A percentile compares a stretch with the other conserved stretches of the same genome.
These are phyloP conservation scores for Paraconiothyrium sp. DNA, from an alignment of 2,329 filamentous ascomycete genomes.

Conservation along the genomic window DNA sequence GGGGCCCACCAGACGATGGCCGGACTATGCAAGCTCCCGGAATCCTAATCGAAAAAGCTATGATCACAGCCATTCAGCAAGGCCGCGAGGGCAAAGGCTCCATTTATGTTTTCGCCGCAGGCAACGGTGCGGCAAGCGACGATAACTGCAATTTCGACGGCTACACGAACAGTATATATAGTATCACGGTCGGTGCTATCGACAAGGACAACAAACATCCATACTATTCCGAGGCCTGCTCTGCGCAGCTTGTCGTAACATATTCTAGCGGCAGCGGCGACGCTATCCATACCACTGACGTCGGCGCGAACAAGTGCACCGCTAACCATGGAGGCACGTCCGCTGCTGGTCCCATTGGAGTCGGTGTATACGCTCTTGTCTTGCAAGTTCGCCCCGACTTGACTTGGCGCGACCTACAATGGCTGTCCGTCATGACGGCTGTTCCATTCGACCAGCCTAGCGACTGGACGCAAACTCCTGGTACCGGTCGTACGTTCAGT, in stretches of 20 bases:
- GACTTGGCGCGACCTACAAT: constrained; percentile 94
- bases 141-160: constrained; percentile 99
- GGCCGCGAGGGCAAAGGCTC: constrained; percentile 85
- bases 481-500: constrained; percentile 84
- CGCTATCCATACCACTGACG: constrained; percentile 95
- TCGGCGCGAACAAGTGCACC: constrained; percentile 83
- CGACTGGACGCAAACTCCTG: constrained; percentile 81
- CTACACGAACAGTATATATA: constrained; percentile 99
- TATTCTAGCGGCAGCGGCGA: constrained; percentile 93
- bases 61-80: constrained; percentile 90
- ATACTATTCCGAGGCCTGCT: constrained; percentile 96
- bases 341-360: constrained; percentile 90
- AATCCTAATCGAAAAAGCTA: constrained; percentile 85
- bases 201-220: constrained; percentile 88
- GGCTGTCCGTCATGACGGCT: constrained; percentile 85
- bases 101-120: constrained; percentile 95
- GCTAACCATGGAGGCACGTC: constrained; percentile 91
- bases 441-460: constrained; percentile 79
- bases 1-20: constrained; percentile 95
- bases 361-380: constrained; percentile 89
- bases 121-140: constrained; percentile 85
- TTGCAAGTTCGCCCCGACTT: constrained; percentile 86
- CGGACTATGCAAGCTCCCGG: constrained; percentile 93
- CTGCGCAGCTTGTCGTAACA: constrained; percentile 92
- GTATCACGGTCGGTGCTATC: constrained; percentile 93